Evolutionary conservation across 2,329 filamentous ascomycete species (phyloP).

Genomic region (Dactylonectria macrodidyma): DNA sequence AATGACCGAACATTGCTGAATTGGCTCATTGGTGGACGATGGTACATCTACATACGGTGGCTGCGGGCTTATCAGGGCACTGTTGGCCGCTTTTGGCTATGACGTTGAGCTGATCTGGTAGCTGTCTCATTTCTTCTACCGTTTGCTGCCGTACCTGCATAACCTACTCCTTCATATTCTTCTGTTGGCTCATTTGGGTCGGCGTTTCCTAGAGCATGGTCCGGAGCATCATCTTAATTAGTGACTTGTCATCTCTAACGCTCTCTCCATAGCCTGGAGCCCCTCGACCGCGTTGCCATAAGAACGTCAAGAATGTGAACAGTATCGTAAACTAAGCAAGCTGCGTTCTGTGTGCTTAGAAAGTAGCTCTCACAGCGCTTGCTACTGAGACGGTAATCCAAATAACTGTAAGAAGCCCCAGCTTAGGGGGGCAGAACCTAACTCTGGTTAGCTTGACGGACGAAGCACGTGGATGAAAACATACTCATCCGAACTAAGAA

Average conservation of each 20-base stretch:
- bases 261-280: too few species aligned
- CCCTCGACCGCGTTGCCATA: too few species aligned
- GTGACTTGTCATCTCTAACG: too few species aligned
- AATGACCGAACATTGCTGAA: background rate
- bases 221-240: too few species aligned
- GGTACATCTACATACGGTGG: background rate
- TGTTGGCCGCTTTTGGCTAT: too few species aligned
- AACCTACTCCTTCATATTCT: too few species aligned
- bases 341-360: background rate
- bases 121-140: too few species aligned
- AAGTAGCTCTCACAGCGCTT: conserved; percentile 1
- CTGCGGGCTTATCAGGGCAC: background rate
- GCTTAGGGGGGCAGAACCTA: conserved; percentile 17
- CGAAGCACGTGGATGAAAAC: background rate
- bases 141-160: too few species aligned
- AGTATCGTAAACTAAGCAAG: background rate
- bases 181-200: too few species aligned
- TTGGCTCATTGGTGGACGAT: background rate
- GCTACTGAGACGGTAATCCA: conserved; percentile 13
- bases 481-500: conserved; percentile 21
- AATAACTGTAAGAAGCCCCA: conserved; percentile 4
- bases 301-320: too few species aligned
- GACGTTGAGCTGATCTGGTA: too few species aligned
- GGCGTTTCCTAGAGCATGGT: too few species aligned
- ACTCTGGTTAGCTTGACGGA: background rate